phyloP scores from a whole-genome alignment of 108 stramenopile species.

The Fistulifera pelliculosa region DNA sequence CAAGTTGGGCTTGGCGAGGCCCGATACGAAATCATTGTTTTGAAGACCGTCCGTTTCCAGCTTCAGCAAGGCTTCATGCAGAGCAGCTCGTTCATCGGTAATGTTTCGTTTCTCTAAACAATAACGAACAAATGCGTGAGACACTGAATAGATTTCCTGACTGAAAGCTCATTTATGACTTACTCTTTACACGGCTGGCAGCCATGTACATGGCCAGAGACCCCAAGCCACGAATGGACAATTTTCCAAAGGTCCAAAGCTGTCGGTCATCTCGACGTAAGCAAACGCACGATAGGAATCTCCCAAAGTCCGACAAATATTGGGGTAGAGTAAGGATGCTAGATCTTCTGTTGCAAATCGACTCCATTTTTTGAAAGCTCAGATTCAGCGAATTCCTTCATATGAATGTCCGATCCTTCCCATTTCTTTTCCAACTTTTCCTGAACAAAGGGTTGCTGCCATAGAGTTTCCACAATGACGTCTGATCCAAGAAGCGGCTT shows the following conservation, averaged over 20 bases:
- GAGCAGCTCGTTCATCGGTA: constrained; percentile 60
- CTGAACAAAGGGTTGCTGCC: constrained; percentile 14
- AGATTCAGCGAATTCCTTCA: constrained; percentile 25
- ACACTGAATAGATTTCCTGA: no score
- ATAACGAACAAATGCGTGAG: not conserved
- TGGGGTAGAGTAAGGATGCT: constrained; percentile 81
- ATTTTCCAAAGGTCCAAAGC: constrained; percentile 50
- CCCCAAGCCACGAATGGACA: constrained; percentile 57
- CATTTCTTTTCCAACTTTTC: constrained; percentile 16
- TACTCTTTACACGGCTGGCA: constrained; percentile 73
- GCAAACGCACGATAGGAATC: constrained; percentile 75
- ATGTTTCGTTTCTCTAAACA: constrained; percentile 60
- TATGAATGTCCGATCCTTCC: constrained; percentile 14
- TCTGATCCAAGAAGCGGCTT: constrained; percentile 55
- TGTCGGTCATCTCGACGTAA: constrained; percentile 59
- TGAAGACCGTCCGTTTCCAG: constrained; percentile 46
- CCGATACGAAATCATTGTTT: constrained; percentile 15
- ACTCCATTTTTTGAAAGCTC: constrained; percentile 33
- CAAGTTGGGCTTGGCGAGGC: constrained; percentile 21
- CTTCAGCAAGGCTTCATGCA: constrained; percentile 45
- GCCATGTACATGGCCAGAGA: constrained; percentile 85
- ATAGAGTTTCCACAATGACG: constrained; percentile 38
- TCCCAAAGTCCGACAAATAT: constrained; percentile 68
- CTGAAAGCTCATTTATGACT: constrained; percentile 21
- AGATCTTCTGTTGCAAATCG: constrained; percentile 76